Conservation (phyloP, 2,329 filamentous ascomycete genomes). For the Fusarium sp. region DNA sequence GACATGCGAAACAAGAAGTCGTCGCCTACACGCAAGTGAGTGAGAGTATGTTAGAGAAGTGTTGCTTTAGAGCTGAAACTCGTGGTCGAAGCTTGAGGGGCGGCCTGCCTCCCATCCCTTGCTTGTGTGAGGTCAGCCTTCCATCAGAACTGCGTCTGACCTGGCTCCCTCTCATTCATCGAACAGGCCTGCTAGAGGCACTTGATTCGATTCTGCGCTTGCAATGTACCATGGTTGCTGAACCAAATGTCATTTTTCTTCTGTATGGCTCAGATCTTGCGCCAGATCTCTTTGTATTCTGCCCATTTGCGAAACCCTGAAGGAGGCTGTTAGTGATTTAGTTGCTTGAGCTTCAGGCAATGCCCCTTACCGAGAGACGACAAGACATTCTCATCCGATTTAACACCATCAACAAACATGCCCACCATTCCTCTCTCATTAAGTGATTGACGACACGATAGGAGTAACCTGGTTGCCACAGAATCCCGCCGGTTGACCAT, state of each 20-base stretch:
- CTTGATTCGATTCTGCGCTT: slow-evolving; percentile 13
- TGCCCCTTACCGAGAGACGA: slow-evolving; percentile 65
- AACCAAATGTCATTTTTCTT: slow-evolving; percentile 5
- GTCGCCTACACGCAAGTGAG: slow-evolving; percentile 1
- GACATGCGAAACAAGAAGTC: slow-evolving; percentile 9
- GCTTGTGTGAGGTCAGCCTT: background rate
- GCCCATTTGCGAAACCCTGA: slow-evolving; percentile 73
- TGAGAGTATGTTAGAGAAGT: slow-evolving; percentile 2
- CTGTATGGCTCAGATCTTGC: slow-evolving; percentile 51
- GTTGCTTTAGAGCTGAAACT: slow-evolving; percentile 2
- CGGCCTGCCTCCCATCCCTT: background rate
- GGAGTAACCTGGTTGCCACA: slow-evolving; percentile 68
- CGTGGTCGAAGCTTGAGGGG: slow-evolving; percentile 1
- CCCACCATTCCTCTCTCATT: slow-evolving; percentile 65
- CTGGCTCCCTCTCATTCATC: background rate
- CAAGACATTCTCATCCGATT: slow-evolving; percentile 65
- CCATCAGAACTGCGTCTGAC: slow-evolving; percentile 2
- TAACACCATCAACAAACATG: slow-evolving; percentile 71
- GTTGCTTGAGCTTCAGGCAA: background rate
- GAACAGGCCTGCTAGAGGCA: background rate
- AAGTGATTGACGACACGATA: slow-evolving; percentile 66
- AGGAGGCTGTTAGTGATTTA: slow-evolving; percentile 23
- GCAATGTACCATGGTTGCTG: background rate
- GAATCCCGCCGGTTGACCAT: slow-evolving; percentile 63
- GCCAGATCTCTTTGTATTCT: slow-evolving; percentile 70